Percentiles rank a stretch among this genome's conserved stretches.
These are phyloP conservation scores for Mucor irregularis DNA, from an alignment of 371 early-diverging fungal species.

Conservation along the genomic window DNA sequence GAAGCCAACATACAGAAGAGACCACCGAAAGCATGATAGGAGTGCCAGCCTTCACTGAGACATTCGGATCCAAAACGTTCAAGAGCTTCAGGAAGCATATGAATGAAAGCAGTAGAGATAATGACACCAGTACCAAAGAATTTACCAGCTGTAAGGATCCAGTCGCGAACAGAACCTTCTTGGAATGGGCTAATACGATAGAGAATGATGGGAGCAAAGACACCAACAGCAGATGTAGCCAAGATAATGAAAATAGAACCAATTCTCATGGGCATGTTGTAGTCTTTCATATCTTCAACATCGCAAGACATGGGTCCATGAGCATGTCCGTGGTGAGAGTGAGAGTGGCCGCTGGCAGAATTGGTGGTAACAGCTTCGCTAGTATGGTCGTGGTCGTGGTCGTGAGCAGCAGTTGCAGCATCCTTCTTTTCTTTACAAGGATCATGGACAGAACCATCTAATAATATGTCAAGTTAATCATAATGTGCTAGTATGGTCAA, in stretches of 20 bases:
- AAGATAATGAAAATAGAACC: constrained; percentile 30
- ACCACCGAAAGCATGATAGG: constrained; percentile 39
- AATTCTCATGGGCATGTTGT: constrained; percentile 24
- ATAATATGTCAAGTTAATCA: too few species aligned
- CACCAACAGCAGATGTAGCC: constrained; percentile 28
- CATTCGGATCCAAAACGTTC: constrained; percentile 38
- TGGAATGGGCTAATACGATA: constrained; percentile 22
- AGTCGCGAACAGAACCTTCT: constrained; percentile 18
- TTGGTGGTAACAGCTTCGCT: background rate
- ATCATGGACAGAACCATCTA: too few species aligned
- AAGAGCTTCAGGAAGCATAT: constrained; percentile 55
- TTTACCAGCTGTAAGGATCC: constrained; percentile 27
- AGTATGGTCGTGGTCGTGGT: background rate
- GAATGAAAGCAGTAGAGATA: constrained; percentile 77
- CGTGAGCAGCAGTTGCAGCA: too few species aligned
- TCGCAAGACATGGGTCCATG: constrained; percentile 9
- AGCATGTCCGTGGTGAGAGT: constrained; percentile 4
- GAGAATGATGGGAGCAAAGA: constrained; percentile 28
- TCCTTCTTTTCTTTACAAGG: too few species aligned
- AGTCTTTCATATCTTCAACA: constrained; percentile 10
- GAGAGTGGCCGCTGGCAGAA: background rate
- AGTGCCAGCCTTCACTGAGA: constrained; percentile 31
- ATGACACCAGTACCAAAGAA: constrained; percentile 79
- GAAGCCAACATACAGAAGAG: constrained; percentile 40
- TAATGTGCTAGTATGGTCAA: too few species aligned